These are phyloP conservation scores for Bacterosira constricta DNA, from an alignment of 108 stramenopile species.

Conservation along the genomic window DNA sequence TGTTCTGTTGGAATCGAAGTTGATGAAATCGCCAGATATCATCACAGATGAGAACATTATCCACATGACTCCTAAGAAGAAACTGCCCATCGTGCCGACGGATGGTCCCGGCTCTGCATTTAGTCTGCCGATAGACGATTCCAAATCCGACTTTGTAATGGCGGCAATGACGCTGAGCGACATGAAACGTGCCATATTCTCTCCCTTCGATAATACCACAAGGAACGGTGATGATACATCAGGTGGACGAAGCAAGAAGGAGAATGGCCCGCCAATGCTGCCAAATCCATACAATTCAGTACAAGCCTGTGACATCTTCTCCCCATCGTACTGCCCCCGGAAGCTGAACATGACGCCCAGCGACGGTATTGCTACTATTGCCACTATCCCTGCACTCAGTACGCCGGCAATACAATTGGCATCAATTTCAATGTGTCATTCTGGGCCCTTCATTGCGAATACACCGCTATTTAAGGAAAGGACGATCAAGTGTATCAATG, in stretches of 20 bases:
- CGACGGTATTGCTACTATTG: background rate
- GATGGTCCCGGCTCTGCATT: background rate
- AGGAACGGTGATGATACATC: background rate
- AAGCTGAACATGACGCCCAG: background rate
- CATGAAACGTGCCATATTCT: background rate
- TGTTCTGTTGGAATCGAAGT: background rate
- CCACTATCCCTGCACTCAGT: background rate
- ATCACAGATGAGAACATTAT: too few relatives aligned
- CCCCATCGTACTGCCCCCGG: background rate
- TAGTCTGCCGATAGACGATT: background rate
- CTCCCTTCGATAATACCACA: background rate
- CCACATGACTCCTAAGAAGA: background rate
- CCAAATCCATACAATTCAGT: background rate
- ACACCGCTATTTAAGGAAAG: too few relatives aligned
- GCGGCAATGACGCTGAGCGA: background rate
- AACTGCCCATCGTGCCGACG: background rate
- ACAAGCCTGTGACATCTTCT: slow-evolving; percentile 5
- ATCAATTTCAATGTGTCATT: slow-evolving; percentile 3
- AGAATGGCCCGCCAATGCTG: background rate
- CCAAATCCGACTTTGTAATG: background rate
- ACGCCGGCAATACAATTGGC: slow-evolving; percentile 1
- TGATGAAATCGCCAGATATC: too few relatives aligned
- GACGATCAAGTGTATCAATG: too few relatives aligned
- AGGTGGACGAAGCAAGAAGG: background rate
- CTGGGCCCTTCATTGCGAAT: slow-evolving; percentile 6